These are phyloP conservation scores for Oryza meridionalis DNA, from an alignment of 176 grass and related monocot species.

Conservation along the genomic window DNA sequence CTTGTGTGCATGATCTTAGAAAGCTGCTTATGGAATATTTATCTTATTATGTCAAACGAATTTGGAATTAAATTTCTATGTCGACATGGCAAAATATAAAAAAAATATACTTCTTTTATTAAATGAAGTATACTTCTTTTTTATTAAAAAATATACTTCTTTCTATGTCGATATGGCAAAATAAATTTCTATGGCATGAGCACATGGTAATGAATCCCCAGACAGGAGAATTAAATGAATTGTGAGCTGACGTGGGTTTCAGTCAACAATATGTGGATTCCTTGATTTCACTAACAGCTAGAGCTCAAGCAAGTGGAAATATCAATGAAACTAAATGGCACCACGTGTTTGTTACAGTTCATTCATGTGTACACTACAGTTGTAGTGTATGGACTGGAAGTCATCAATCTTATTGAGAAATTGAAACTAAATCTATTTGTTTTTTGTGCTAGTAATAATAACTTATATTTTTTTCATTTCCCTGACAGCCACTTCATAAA, in stretches of 20 bases:
- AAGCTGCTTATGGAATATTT: neutral
- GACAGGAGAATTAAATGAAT: neutral
- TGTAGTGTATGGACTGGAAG: neutral
- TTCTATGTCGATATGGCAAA: too few species aligned
- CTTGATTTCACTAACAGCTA: neutral
- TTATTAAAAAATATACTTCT: too few species aligned
- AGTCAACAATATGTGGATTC: neutral
- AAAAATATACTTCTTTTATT: neutral
- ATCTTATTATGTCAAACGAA: neutral
- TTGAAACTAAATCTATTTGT: neutral
- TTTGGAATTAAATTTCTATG: neutral
- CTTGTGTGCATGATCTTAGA: neutral
- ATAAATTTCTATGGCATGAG: neutral
- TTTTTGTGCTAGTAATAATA: constrained; percentile 21
- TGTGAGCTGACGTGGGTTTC: neutral
- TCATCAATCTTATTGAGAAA: neutral
- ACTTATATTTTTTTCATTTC: constrained; percentile 7
- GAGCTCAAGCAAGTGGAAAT: neutral
- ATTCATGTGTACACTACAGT: neutral
- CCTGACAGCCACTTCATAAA: constrained; percentile 80
- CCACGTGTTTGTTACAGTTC: neutral
- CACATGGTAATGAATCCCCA: neutral
- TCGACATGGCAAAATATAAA: neutral
- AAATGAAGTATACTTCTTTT: too few species aligned
- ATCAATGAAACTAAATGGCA: neutral